A percentile compares a stretch with the other conserved stretches of the same genome.
phyloP scores from a whole-genome alignment of 2,329 filamentous ascomycete genomes.

The Trichoderma guizhouense region DNA sequence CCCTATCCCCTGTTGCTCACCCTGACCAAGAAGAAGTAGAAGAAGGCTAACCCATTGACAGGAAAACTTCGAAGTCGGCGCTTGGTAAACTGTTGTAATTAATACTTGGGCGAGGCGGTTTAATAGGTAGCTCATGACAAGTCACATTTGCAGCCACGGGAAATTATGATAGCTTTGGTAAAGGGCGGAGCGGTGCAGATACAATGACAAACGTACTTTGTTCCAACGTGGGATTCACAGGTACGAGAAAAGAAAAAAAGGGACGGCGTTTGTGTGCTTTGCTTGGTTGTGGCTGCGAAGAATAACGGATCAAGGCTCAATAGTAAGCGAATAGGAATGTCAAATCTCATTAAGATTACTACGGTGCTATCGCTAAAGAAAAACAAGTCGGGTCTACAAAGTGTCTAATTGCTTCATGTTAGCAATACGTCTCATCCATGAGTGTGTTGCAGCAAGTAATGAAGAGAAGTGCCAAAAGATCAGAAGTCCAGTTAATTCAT shows the following conservation, averaged over 20 bases:
- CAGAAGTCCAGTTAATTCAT: slow-evolving; percentile 91
- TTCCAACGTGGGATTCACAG: slow-evolving; percentile 22
- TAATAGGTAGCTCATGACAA: background rate
- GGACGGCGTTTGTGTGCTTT: slow-evolving; percentile 4
- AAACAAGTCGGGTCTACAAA: background rate
- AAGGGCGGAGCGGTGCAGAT: slow-evolving; percentile 1
- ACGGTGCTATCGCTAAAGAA: slow-evolving; percentile 8
- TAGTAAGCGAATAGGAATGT: slow-evolving; percentile 15
- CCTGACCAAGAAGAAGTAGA: background rate
- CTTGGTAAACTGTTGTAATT: slow-evolving; percentile 60
- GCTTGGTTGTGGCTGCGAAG: background rate
- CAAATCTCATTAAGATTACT: slow-evolving; percentile 14
- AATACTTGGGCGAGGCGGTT: slow-evolving; percentile 16
- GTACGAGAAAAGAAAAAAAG: slow-evolving; percentile 8
- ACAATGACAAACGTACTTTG: slow-evolving; percentile 12
- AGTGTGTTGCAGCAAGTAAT: background rate
- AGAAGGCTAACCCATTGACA: slow-evolving; percentile 40
- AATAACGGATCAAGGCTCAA: slow-evolving; percentile 6
- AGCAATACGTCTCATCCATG: slow-evolving; percentile 1
- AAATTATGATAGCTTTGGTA: slow-evolving; percentile 13
- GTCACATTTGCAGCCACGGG: slow-evolving; percentile 11
- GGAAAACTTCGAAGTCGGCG: slow-evolving; percentile 92
- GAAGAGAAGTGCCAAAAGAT: slow-evolving; percentile 35
- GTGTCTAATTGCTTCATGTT: background rate
- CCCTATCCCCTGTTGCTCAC: background rate